These are phyloP conservation scores for Aspergillus panamensis DNA, from an alignment of 495 filamentous ascomycete species.

Conservation along the genomic window DNA sequence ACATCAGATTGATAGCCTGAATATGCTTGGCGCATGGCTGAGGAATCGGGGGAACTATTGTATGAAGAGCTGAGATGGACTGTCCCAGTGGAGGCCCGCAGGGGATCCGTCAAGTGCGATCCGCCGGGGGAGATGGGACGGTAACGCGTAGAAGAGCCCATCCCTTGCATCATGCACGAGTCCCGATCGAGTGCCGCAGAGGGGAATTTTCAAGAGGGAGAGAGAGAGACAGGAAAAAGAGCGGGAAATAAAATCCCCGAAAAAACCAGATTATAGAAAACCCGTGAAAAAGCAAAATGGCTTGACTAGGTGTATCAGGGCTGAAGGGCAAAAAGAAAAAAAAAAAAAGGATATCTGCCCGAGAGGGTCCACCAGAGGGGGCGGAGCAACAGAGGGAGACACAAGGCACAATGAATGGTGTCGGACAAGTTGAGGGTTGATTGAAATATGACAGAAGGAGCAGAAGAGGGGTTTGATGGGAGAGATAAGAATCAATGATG, in stretches of 20 bases:
- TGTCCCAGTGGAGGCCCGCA: conserved; percentile 49
- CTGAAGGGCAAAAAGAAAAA: conserved; percentile 1
- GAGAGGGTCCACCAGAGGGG: not conserved
- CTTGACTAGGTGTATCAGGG: not conserved
- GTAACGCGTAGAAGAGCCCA: conserved; percentile 26
- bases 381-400: not conserved
- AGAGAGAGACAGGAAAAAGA: conserved; percentile 5
- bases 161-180: conserved; percentile 16
- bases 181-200: conserved; percentile 7
- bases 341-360: conserved; percentile 5
- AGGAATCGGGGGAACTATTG: conserved; percentile 31
- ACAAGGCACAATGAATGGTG: not conserved
- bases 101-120: conserved; percentile 38
- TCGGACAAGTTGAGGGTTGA: not conserved
- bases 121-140: conserved; percentile 37
- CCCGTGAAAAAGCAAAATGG: not conserved
- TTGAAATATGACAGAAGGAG: not conserved
- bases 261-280: not conserved
- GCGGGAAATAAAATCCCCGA: conserved; percentile 6
- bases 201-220: conserved; percentile 2
- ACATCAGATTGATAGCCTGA: conserved; percentile 36
- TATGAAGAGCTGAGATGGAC: conserved; percentile 38
- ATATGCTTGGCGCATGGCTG: conserved; percentile 28
- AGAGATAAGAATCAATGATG: not conserved
- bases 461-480: not conserved